Evolutionary conservation across 192 early-diverging fungal species (phyloP), one percentile per base, ranked within the genome.

Genomic region (Lunasporangiospora selenospora): DNA sequence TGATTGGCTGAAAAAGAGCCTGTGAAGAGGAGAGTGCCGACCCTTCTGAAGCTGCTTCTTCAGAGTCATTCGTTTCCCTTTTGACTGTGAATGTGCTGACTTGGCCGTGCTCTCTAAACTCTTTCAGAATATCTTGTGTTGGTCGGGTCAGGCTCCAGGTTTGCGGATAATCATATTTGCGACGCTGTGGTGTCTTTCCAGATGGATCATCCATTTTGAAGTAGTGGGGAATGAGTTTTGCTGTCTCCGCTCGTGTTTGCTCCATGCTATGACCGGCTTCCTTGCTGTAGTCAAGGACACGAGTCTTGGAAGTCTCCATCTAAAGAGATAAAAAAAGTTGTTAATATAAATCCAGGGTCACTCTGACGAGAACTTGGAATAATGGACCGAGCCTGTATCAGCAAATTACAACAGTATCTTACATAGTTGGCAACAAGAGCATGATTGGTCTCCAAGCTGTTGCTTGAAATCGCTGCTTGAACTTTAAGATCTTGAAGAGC

Each of bases 121-220:
- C 75, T 16, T 53, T 55, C 49, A 76, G 45, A 2, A 76, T 41
- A 31, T 76, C 75, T 37, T 50, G 38, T 13, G 58, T 46, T 8
- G 64, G 64, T 36, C 75, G 52, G 10, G 75, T 67, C 18, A 50
- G 37, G 0, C 45, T 42, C 75, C 65, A 67, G 3, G 43, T 57
- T n/a, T 62, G 53, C 5, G 75, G 75, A 44, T 62, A 57, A 13
- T 57, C 54, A 34, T 67, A 67, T 24, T 67, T 43, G 33, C 59
- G 65, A 8, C 60, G 58, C 23, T 47, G 15, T 2, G 64, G 75
- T 6, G 75, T 76, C 30, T 43, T 60, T 44, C 65, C 75, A 29
- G 58, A 67, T 3, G 75, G 54, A 32, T 76, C 65, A 37, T 76
- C 75, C 2, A 58, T 58, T 31, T 76, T 66, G 55, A 62, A 24